These are phyloP conservation scores for Thielaviopsis euricoi DNA, from an alignment of 2,329 filamentous ascomycete genomes.

Conservation along the genomic window DNA sequence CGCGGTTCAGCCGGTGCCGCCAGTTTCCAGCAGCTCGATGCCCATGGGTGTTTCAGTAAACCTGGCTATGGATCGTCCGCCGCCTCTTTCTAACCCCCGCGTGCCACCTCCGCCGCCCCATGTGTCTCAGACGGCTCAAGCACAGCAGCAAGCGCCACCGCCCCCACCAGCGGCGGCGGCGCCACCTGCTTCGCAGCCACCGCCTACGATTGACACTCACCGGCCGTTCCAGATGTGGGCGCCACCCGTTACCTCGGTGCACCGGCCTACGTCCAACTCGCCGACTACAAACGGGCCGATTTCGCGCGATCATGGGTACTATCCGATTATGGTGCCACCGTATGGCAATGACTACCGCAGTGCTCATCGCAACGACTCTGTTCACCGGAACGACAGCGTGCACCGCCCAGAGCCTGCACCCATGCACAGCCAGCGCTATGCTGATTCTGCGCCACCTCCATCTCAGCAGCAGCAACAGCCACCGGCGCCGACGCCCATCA, in stretches of 20 bases:
- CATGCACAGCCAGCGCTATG: conserved; percentile 5
- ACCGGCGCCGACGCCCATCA: conserved; percentile 12
- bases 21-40: not conserved
- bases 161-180: conserved; percentile 7
- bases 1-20: conserved; percentile 13
- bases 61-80: conserved; percentile 14
- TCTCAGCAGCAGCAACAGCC: not conserved
- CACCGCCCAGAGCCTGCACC: not conserved
- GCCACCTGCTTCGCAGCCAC: conserved; percentile 11
- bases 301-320: conserved; percentile 2
- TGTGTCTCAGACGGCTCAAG: conserved; percentile 12
- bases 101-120: conserved; percentile 12
- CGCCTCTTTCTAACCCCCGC: conserved; percentile 13
- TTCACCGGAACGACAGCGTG: conserved; percentile 2
- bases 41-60: not conserved
- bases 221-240: conserved; percentile 6
- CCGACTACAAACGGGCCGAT: not conserved
- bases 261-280: conserved; percentile 5
- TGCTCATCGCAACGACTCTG: conserved; percentile 1
- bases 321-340: conserved; percentile 3
- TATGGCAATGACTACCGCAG: conserved; percentile 2
- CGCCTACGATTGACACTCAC: conserved; percentile 10
- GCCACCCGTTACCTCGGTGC: conserved; percentile 1
- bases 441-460: conserved; percentile 1
- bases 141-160: conserved; percentile 10